Conservation (phyloP, 805 yeast genomes). For the Cyberlindnera amylophila region DNA sequence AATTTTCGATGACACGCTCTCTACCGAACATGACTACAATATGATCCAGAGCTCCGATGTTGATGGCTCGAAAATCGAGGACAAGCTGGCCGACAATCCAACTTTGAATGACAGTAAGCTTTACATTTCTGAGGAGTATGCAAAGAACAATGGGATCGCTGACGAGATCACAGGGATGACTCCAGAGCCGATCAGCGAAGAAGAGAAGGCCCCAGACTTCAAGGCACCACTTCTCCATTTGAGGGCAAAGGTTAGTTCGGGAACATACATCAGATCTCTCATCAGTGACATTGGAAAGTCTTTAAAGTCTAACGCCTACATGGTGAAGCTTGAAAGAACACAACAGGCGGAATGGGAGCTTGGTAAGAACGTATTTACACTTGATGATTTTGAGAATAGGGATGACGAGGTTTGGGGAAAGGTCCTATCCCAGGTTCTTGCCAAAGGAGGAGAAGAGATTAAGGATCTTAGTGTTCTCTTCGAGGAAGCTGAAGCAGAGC, state of each 20-base stretch:
- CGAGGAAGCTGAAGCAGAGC: slow-evolving; percentile 27
- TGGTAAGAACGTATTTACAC: slow-evolving; percentile 60
- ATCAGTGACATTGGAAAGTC: slow-evolving; percentile 87
- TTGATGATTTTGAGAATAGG: slow-evolving; percentile 60
- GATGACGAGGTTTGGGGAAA: slow-evolving; percentile 68
- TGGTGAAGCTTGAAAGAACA: slow-evolving; percentile 74
- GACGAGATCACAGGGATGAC: slow-evolving; percentile 37
- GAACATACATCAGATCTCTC: slow-evolving; percentile 89
- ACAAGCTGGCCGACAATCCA: slow-evolving; percentile 36
- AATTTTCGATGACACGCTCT: slow-evolving; percentile 50
- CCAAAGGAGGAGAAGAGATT: slow-evolving; percentile 34
- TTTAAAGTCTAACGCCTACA: slow-evolving; percentile 75
- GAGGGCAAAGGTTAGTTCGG: slow-evolving; percentile 80
- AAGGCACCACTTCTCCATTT: slow-evolving; percentile 71
- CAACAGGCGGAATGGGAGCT: slow-evolving; percentile 85
- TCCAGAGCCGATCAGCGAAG: slow-evolving; percentile 34
- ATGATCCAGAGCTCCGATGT: slow-evolving; percentile 45
- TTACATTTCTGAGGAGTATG: slow-evolving; percentile 54
- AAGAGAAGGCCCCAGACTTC: slow-evolving; percentile 35
- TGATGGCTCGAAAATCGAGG: slow-evolving; percentile 45
- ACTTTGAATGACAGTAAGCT: slow-evolving; percentile 58
- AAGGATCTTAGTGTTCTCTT: slow-evolving; percentile 40
- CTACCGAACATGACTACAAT: slow-evolving; percentile 52
- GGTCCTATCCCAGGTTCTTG: slow-evolving; percentile 54
- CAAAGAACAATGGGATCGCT: slow-evolving; percentile 40